Evolutionary conservation across 202 grass and related monocot species (phyloP).

Genomic region (Brachypodium distachyon): DNA sequence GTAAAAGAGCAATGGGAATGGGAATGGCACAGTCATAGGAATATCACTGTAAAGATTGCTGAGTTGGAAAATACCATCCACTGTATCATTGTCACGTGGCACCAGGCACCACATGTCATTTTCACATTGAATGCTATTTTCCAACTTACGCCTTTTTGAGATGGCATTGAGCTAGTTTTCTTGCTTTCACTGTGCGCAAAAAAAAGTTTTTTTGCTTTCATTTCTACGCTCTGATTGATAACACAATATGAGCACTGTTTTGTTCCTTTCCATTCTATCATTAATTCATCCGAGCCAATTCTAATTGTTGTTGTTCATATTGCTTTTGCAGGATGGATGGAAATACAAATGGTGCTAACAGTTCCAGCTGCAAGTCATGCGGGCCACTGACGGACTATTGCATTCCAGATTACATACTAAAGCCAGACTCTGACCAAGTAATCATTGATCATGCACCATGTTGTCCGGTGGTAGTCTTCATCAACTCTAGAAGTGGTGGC

Average conservation of each 20-base stretch:
- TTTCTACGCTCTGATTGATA: not conserved
- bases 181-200: too few relatives aligned
- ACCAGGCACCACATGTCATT: not conserved
- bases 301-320: not conserved
- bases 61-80: not conserved
- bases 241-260: not conserved
- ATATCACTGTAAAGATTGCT: not conserved
- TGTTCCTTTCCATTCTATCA: not conserved
- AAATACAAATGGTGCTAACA: not conserved
- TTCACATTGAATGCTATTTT: not conserved
- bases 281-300: not conserved
- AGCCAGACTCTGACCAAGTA: slow-evolving; percentile 18
- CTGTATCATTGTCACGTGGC: not conserved
- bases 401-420: slow-evolving; percentile 90
- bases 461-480: slow-evolving; percentile 84
- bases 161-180: too few relatives aligned
- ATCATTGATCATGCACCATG: not conserved
- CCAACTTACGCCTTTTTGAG: not conserved
- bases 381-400: slow-evolving; percentile 35
- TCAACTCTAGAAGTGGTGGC: slow-evolving; percentile 91
- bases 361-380: not conserved
- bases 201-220: not conserved
- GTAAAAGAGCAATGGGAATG: not conserved
- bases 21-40: not conserved
- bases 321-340: slow-evolving; percentile 35